Evolutionary conservation across 2,329 filamentous ascomycete species (phyloP), one percentile per base, ranked within the genome.

Genomic region (Amesomyces nigricolor): DNA sequence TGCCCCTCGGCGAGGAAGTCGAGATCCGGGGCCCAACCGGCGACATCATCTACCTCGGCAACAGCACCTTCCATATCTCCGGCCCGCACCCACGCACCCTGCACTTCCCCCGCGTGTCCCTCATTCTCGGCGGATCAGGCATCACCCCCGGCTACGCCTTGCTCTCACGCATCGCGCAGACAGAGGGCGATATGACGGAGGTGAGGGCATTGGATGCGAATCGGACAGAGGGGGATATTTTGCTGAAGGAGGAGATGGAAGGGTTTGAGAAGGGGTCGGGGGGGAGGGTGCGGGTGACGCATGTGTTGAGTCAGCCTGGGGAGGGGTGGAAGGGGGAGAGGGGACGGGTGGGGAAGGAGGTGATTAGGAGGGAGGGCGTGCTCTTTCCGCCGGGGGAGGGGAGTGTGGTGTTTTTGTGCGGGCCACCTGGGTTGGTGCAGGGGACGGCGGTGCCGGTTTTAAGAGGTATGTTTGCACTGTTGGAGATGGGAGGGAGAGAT

Each of bases 121-220:
- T 81, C 8, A 70, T 81, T 1, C 70, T 80, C 0, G 78, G 77
- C 0, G 77, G 78, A 0, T 74, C 72, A 0, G 78, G 78, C 0
- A 71, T 81, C 11, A 81, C 78, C 0, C 77, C 78, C 0, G 78
- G 76, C 0, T 81, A 78, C 59, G 70, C 76, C 3, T 68, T 81
- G 2, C 71, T 80, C 26, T 72, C 71, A 1, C 70, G 73, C 1
- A 72, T 78, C 5, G 57, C 77, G 14, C 59, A 66, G 8, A 63
- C 60, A 0, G 43, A 64, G 2, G 64, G 63, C 5, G 73, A 76
- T 35, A 56, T 64, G 48, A 74, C 71, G 0, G 57, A 74, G 44
- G 64, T 78, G 6, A 62, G 69, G 3, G 70, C 77, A 0, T 64
- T 79, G 2, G 74, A 80, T 57, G 77, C 73, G 1, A 80, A 79